These are phyloP conservation scores for Diaporthe caulivora DNA, from an alignment of 2,329 filamentous ascomycete genomes.

Conservation along the genomic window DNA sequence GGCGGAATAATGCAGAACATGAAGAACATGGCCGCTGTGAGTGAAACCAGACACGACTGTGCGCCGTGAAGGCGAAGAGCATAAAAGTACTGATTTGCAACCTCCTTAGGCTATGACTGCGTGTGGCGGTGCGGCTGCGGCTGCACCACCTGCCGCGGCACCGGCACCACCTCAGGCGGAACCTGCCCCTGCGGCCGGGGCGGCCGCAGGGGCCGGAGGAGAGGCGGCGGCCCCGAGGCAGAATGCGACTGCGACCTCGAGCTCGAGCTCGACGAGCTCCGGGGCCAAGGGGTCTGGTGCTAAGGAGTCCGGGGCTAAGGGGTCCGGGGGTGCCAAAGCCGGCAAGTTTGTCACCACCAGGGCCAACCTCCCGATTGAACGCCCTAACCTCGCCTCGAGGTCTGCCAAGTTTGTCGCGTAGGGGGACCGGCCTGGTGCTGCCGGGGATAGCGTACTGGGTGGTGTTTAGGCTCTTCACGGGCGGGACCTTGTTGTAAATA, in stretches of 20 bases:
- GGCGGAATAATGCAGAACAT: constrained; percentile 42
- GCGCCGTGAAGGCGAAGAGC: neutral
- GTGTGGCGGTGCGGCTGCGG: constrained; percentile 11
- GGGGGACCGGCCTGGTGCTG: neutral
- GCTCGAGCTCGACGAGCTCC: neutral
- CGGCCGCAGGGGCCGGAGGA: neutral
- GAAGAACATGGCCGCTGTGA: constrained; percentile 40
- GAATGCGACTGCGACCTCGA: neutral
- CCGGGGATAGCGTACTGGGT: constrained; percentile 12
- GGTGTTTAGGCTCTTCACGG: constrained; percentile 21
- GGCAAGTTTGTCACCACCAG: constrained; percentile 11
- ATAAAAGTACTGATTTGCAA: neutral
- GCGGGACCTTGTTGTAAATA: constrained; percentile 29
- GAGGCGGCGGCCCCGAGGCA: neutral
- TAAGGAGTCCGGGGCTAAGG: neutral
- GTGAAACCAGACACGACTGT: neutral
- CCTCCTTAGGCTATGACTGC: constrained; percentile 22
- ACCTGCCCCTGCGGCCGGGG: neutral
- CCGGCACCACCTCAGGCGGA: neutral
- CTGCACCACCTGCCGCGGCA: constrained; percentile 1
- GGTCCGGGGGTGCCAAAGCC: constrained; percentile 7
- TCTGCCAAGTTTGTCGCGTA: constrained; percentile 24
- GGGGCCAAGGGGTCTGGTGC: constrained; percentile 3
- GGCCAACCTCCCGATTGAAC: constrained; percentile 11
- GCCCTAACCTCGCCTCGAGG: constrained; percentile 21